Conservation (phyloP, 1,284 basidiomycete genomes). For the Pseudozyma hubeiensis region DNA sequence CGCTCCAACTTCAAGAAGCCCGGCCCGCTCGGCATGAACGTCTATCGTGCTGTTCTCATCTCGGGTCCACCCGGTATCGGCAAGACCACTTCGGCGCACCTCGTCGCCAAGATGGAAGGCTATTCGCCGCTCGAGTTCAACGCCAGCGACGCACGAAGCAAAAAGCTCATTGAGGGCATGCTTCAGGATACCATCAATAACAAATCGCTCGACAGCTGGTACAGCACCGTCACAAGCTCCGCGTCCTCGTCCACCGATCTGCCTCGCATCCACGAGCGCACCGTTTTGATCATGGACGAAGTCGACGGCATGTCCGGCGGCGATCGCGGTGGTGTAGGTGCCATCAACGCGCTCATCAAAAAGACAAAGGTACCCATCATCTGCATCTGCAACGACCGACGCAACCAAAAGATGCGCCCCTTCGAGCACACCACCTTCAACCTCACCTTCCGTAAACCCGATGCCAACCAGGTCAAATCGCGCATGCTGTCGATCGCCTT, state of each 20-base stretch:
- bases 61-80: constrained; percentile 96
- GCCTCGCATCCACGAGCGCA: constrained; percentile 78
- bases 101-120: constrained; percentile 87
- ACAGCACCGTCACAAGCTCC: constrained; percentile 69
- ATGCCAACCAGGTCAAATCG: constrained; percentile 46
- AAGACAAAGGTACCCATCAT: constrained; percentile 98
- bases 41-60: constrained; percentile 87
- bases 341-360: constrained; percentile 89
- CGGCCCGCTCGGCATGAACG: constrained; percentile 87
- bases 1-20: constrained; percentile 82
- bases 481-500: constrained; percentile 82
- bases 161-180: constrained; percentile 89
- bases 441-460: constrained; percentile 71
- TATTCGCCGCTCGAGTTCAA: constrained; percentile 94
- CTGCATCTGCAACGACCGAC: constrained; percentile 93
- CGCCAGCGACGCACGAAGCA: constrained; percentile 93
- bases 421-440: constrained; percentile 80
- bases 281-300: constrained; percentile 98
- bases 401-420: constrained; percentile 89
- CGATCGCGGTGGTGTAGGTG: constrained; percentile 94
- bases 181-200: constrained; percentile 70
- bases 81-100: constrained; percentile 95
- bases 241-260: constrained; percentile 9
- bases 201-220: constrained; percentile 87
- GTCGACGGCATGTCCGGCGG: constrained; percentile 99